phyloP scores from a whole-genome alignment of 176 grass and related monocot genomes.

The Typha latifolia region DNA sequence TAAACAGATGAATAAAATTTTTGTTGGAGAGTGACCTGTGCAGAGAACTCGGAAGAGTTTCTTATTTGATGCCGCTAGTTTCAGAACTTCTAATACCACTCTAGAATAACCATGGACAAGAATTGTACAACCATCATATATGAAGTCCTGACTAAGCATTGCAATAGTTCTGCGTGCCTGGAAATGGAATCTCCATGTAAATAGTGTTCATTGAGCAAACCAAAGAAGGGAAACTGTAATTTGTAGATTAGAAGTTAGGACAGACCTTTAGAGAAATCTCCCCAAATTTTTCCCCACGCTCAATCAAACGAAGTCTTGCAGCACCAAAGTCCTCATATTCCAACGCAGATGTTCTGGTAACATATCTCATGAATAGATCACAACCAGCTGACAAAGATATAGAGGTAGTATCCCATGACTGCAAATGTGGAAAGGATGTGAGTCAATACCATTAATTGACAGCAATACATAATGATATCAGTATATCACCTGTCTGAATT shows the following conservation, averaged over 20 bases:
- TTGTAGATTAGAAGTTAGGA: background rate
- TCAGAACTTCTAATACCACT: slow-evolving; percentile 88
- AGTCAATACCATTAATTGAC: too few species aligned
- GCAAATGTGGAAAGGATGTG: slow-evolving; percentile 9
- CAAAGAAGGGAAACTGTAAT: background rate
- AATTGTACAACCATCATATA: slow-evolving; percentile 78
- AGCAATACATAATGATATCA: background rate
- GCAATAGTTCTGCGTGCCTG: slow-evolving; percentile 96
- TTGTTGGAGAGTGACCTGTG: slow-evolving; percentile 46
- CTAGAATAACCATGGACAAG: slow-evolving; percentile 90
- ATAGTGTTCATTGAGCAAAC: slow-evolving; percentile 5
- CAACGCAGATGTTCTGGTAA: slow-evolving; percentile 85
- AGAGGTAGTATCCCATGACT: slow-evolving; percentile 93
- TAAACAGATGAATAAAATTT: background rate
- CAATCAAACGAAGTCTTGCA: slow-evolving; percentile 77
- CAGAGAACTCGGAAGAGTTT: slow-evolving; percentile 91
- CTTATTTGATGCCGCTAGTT: slow-evolving; percentile 71
- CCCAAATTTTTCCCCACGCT: slow-evolving; percentile 97
- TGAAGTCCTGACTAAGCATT: slow-evolving; percentile 93
- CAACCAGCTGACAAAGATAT: slow-evolving; percentile 92
- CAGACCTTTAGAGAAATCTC: slow-evolving; percentile 92
- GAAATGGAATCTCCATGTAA: slow-evolving; percentile 4
- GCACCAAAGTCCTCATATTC: slow-evolving; percentile 95
- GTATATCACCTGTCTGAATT: background rate
- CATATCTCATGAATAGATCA: slow-evolving; percentile 95